A percentile compares a stretch with the other conserved stretches of the same genome.
phyloP scores from a whole-genome alignment of 164 flowering plant species.

The Malania oleifera region DNA sequence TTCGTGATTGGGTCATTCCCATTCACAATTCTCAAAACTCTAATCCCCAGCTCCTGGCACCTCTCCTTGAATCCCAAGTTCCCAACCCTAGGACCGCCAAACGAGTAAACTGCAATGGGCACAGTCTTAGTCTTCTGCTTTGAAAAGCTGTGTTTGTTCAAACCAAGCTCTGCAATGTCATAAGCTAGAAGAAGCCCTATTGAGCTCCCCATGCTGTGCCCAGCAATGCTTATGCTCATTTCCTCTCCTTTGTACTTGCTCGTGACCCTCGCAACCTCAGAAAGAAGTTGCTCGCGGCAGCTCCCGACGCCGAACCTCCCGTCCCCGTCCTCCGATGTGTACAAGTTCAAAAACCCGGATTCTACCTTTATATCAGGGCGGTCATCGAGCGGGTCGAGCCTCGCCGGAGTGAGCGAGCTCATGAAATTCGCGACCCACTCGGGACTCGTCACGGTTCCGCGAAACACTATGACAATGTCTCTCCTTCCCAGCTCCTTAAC shows the following conservation, averaged over 20 bases:
- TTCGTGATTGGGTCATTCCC: conserved; percentile 62
- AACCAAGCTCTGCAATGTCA: conserved; percentile 68
- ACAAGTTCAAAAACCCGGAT: conserved; percentile 39
- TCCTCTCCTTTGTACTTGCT: conserved; percentile 50
- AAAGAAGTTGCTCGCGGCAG: conserved; percentile 48
- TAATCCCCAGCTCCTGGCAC: conserved; percentile 71
- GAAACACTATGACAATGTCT: conserved; percentile 54
- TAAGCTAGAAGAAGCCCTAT: conserved; percentile 67
- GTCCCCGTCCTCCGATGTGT: conserved; percentile 32
- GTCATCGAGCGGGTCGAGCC: conserved; percentile 52
- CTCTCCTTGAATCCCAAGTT: conserved; percentile 58
- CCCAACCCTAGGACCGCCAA: conserved; percentile 84
- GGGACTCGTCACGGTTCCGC: conserved; percentile 66
- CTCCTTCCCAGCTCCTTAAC: conserved; percentile 53
- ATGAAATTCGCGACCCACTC: conserved; percentile 80
- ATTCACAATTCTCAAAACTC: conserved; percentile 63
- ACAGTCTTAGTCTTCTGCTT: conserved; percentile 13
- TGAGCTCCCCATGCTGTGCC: conserved; percentile 92
- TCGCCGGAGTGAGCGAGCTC: conserved; percentile 67
- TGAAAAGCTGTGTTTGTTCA: conserved; percentile 22
- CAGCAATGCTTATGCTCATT: conserved; percentile 66
- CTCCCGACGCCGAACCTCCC: conserved; percentile 32
- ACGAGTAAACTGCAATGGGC: conserved; percentile 68
- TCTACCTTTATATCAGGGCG: conserved; percentile 63
- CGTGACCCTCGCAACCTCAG: conserved; percentile 33